Evolutionary conservation across 495 filamentous ascomycete genomes (phyloP), one percentile per base, ranked within the genome.

Genomic region (Penicillium manginii): DNA sequence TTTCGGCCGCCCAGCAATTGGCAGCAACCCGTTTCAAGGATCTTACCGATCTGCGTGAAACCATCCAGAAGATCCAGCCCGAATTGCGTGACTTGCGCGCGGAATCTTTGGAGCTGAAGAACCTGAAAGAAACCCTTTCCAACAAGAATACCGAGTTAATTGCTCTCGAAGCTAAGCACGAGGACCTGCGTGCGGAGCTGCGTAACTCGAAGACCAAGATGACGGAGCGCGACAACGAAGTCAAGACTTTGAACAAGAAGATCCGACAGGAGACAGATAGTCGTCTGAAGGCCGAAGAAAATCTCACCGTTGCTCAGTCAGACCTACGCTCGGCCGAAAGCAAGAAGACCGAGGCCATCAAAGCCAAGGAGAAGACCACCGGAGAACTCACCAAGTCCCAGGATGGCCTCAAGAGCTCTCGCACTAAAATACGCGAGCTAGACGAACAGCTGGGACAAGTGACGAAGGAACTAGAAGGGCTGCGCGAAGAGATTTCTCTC

Each of bases 11-110:
- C 0, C 83, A 97, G 64, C 86, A 96, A 68, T 78, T 98, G 18
- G 92, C 94, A 1, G 84, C 92, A 47, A 85, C 84, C 26, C 83
- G 96, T 9, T 98, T 91, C 75, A 96, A 93, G 66, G 92, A 97
- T 55, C 74, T 97, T 2, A 89, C 87, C 0, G 90, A 96, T 37
- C 73, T 94, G 45, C 78, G 87, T 31, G 86, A 91, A 35, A 83
- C 91, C 9, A 75, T 97, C 10, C 88, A 93, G 52, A 96, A 93
- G 65, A 78, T 88, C 10, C 91, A 97, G 60, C 90, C 92, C 1
- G 94, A 98, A 71, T 78, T 98, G 18, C 84, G 83, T 60, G 83
- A 79, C 17, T 74, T 97, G 9, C 84, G 90, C 9, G 83, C 83
- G 37, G 94, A 98, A 58, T 87, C 88, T 35, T 81, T 86, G 0